Percentiles rank a stretch among this genome's conserved stretches.
These are phyloP conservation scores for Solanum arcanum DNA, from an alignment of 257 asterid genomes.

Conservation along the genomic window DNA sequence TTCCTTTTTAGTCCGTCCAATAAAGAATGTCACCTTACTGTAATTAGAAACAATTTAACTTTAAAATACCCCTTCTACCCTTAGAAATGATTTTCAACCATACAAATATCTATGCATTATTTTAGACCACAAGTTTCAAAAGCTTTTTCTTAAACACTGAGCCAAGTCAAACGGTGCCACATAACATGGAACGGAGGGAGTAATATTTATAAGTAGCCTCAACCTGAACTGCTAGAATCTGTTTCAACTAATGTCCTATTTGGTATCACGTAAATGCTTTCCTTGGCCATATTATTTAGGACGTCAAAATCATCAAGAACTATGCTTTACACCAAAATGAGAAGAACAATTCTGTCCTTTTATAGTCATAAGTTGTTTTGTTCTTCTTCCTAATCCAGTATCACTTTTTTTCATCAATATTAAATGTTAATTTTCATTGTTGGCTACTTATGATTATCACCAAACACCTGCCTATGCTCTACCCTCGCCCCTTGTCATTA, in stretches of 20 bases:
- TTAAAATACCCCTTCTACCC: background rate
- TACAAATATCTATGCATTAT: background rate
- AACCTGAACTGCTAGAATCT: background rate
- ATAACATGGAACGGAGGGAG: background rate
- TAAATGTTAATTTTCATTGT: background rate
- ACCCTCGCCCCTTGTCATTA: background rate
- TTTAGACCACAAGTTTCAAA: background rate
- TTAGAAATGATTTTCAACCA: background rate
- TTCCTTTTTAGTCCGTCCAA: background rate
- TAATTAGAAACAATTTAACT: background rate
- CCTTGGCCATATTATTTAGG: background rate
- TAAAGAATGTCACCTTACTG: background rate
- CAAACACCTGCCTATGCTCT: background rate
- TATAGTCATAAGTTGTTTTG: background rate
- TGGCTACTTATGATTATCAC: background rate
- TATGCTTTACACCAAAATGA: background rate
- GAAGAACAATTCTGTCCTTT: background rate
- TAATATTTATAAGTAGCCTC: background rate
- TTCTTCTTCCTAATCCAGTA: background rate
- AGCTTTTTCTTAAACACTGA: background rate
- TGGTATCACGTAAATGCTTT: background rate
- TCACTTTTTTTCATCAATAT: background rate
- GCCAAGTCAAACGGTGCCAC: background rate
- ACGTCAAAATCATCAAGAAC: background rate
- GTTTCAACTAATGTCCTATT: background rate